Conservation (phyloP, 352 stramenopile species). For the Phytophthora cactorum region DNA sequence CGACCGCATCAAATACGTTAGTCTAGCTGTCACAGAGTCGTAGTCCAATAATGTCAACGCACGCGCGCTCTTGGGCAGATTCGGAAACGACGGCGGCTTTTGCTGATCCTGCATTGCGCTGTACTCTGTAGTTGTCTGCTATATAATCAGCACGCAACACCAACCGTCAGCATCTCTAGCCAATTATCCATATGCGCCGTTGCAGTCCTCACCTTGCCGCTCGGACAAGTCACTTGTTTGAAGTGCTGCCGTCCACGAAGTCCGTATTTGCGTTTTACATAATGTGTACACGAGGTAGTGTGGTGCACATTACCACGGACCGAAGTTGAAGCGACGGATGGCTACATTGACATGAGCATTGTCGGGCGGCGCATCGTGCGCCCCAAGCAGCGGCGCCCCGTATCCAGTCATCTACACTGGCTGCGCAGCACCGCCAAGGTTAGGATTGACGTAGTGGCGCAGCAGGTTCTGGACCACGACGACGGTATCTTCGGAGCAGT, state of each 20-base stretch:
- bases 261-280: background rate
- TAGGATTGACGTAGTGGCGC: constrained; percentile 62
- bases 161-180: constrained; percentile 6
- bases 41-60: constrained; percentile 5
- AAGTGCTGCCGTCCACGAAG: constrained; percentile 20
- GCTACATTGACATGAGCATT: background rate
- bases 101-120: constrained; percentile 28
- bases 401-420: constrained; percentile 16
- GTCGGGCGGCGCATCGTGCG: constrained; percentile 12
- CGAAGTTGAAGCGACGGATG: constrained; percentile 22
- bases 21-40: background rate
- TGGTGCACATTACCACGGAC: background rate
- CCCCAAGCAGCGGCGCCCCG: constrained; percentile 18
- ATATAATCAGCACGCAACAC: background rate
- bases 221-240: background rate
- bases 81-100: constrained; percentile 50
- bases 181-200: background rate
- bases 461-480: constrained; percentile 64
- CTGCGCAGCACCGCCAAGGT: constrained; percentile 27
- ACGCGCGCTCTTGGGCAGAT: constrained; percentile 70
- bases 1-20: constrained; percentile 1
- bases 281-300: constrained; percentile 2
- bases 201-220: constrained; percentile 4
- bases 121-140: background rate
- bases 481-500: constrained; percentile 63